A percentile compares a stretch with the other conserved stretches of the same genome.
Conservation (phyloP, 306 rosid genomes). For the Myrica gale region DNA sequence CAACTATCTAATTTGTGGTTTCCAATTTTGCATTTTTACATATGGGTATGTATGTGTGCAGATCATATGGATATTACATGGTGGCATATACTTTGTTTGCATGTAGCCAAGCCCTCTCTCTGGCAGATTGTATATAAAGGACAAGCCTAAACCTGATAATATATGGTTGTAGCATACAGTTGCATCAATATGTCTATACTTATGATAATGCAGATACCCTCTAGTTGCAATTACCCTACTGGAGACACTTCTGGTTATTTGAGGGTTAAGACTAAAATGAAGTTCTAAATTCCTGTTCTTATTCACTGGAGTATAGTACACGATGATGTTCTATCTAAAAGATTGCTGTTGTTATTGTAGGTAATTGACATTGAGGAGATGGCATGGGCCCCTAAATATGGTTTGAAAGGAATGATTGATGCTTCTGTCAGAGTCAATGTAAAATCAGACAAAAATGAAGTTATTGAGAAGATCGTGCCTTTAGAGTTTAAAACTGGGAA, state of each 20-base stretch:
- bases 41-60: slow-evolving; percentile 9
- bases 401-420: slow-evolving; percentile 96
- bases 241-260: not conserved
- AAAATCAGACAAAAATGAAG: slow-evolving; percentile 39
- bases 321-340: slow-evolving; percentile 16
- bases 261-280: slow-evolving; percentile 2
- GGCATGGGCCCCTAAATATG: slow-evolving; percentile 97
- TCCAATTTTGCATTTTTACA: not conserved
- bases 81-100: not conserved
- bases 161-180: slow-evolving; percentile 15
- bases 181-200: not conserved
- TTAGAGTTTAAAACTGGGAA: slow-evolving; percentile 93
- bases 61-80: slow-evolving; percentile 17
- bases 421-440: slow-evolving; percentile 78
- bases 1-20: slow-evolving; percentile 15
- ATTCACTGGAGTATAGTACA: not conserved
- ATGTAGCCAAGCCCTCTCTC: slow-evolving; percentile 1
- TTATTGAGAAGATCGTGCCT: slow-evolving; percentile 63
- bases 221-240: not conserved
- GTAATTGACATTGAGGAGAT: slow-evolving; percentile 94
- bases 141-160: not conserved
- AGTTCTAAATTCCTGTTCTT: not conserved
- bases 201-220: slow-evolving; percentile 10
- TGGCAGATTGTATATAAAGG: slow-evolving; percentile 10
- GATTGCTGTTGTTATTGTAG: slow-evolving; percentile 42